Conservation (phyloP, 441 rosid species). For the Erodium chrysanthum region DNA sequence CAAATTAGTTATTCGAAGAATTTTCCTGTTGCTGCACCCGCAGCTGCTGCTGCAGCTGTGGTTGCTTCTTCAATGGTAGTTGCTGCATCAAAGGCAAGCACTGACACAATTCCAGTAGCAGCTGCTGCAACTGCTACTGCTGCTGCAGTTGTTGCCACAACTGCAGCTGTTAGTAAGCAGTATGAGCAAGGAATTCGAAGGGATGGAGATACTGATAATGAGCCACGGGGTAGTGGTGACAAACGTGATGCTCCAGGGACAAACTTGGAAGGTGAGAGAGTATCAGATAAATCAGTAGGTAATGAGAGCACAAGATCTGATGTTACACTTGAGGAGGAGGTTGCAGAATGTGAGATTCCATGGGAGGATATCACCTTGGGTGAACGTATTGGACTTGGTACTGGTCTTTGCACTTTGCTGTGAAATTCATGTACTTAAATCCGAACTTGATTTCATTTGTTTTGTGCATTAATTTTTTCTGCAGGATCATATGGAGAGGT, state of each 20-base stretch:
- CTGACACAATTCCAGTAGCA: conserved; percentile 73
- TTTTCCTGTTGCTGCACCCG: conserved; percentile 83
- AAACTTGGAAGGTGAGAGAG: conserved; percentile 53
- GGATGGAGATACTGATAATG: conserved; percentile 52
- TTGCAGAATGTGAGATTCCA: conserved; percentile 79
- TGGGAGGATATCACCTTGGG: conserved; percentile 88
- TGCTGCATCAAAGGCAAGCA: conserved; percentile 63
- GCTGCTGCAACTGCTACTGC: conserved; percentile 97
- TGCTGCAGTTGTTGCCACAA: conserved; percentile 59
- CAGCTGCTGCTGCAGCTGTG: conserved; percentile 89
- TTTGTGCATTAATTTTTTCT: too few species aligned
- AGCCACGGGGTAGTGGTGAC: conserved; percentile 41
- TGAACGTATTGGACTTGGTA: conserved; percentile 98
- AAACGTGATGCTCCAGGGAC: conserved; percentile 32
- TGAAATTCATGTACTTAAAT: conserved; percentile 17
- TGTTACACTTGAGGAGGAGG: conserved; percentile 59
- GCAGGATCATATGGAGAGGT: conserved; percentile 98
- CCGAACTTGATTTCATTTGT: background rate
- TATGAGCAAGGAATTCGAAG: conserved; percentile 41
- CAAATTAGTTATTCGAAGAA: conserved; percentile 37
- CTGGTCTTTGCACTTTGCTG: conserved; percentile 20
- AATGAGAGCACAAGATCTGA: conserved; percentile 61
- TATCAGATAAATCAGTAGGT: conserved; percentile 53
- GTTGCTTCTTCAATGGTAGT: conserved; percentile 94
- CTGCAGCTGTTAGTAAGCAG: conserved; percentile 80